A percentile compares a stretch with the other conserved stretches of the same genome.
phyloP scores from a whole-genome alignment of 768 basidiomycete species.

The Lactarius trivialis region DNA sequence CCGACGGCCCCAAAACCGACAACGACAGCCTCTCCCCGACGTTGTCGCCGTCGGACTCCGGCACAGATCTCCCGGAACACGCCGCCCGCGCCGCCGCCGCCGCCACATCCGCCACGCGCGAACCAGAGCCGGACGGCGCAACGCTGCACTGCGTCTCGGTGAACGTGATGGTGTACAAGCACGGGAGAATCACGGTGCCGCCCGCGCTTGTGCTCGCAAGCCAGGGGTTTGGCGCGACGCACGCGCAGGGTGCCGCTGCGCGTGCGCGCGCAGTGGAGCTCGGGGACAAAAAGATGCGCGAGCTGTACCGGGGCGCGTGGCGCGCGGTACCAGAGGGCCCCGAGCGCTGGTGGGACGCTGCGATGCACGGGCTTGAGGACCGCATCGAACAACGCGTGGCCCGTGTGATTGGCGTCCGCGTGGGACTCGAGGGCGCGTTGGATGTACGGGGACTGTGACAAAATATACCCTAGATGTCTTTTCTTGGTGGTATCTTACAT shows the following conservation, averaged over 20 bases:
- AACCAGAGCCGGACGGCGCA: slow-evolving; percentile 47
- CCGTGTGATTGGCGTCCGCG: slow-evolving; percentile 27
- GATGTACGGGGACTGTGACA: neutral
- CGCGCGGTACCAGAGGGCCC: slow-evolving; percentile 42
- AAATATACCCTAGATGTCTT: neutral
- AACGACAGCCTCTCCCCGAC: slow-evolving; percentile 9
- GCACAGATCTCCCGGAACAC: neutral
- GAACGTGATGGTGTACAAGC: slow-evolving; percentile 62
- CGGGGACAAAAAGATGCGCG: slow-evolving; percentile 36
- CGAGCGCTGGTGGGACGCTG: slow-evolving; percentile 65
- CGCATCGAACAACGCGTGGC: slow-evolving; percentile 26
- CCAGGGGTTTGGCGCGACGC: slow-evolving; percentile 46
- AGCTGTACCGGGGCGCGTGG: slow-evolving; percentile 57
- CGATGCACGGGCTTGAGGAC: slow-evolving; percentile 38
- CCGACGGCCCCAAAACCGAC: slow-evolving; percentile 10
- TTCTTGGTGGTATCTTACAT: neutral
- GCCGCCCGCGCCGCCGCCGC: slow-evolving; percentile 6
- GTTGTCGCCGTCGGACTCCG: slow-evolving; percentile 11
- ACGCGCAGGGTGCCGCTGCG: slow-evolving; percentile 10
- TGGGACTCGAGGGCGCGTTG: slow-evolving; percentile 30
- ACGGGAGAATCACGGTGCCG: slow-evolving; percentile 65
- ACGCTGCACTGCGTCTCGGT: slow-evolving; percentile 57
- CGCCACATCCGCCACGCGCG: neutral
- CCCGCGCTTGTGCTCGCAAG: slow-evolving; percentile 54
- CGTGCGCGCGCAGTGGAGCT: slow-evolving; percentile 28